Evolutionary conservation across 2,329 filamentous ascomycete genomes (phyloP).

Genomic region (Penicillium aurantiogriseum): DNA sequence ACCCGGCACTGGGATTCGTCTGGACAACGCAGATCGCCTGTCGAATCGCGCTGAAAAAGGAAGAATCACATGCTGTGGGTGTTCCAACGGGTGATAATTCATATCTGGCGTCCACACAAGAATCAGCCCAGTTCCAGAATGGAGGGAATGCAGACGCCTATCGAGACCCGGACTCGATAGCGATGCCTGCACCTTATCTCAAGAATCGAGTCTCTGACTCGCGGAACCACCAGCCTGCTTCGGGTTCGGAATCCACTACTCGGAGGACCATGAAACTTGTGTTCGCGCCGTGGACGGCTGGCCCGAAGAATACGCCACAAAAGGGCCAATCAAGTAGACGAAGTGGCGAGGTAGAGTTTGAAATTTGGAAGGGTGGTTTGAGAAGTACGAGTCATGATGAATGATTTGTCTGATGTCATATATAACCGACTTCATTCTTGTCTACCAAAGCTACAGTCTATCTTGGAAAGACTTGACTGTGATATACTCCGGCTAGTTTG

Average conservation of each 20-base stretch:
- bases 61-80: constrained; percentile 50
- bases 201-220: background rate
- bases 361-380: constrained; percentile 67
- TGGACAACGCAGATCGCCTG: constrained; percentile 88
- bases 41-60: constrained; percentile 76
- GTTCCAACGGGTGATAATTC: constrained; percentile 8
- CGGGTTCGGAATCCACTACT: constrained; percentile 39
- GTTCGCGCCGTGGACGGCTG: constrained; percentile 73
- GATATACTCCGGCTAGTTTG: background rate
- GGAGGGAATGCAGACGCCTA: background rate
- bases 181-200: constrained; percentile 1
- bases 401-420: background rate
- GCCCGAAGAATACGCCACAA: constrained; percentile 50
- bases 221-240: background rate
- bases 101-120: constrained; percentile 6
- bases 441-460: background rate
- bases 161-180: constrained; percentile 5
- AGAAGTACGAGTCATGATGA: constrained; percentile 16
- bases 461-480: background rate
- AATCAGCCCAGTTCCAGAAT: background rate
- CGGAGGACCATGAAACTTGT: constrained; percentile 82
- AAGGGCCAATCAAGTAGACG: constrained; percentile 37
- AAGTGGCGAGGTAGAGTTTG: constrained; percentile 60
- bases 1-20: constrained; percentile 79
- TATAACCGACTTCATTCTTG: background rate